Evolutionary conservation across 2,329 filamentous ascomycete species (phyloP).

Genomic region (Nemania serpens): DNA sequence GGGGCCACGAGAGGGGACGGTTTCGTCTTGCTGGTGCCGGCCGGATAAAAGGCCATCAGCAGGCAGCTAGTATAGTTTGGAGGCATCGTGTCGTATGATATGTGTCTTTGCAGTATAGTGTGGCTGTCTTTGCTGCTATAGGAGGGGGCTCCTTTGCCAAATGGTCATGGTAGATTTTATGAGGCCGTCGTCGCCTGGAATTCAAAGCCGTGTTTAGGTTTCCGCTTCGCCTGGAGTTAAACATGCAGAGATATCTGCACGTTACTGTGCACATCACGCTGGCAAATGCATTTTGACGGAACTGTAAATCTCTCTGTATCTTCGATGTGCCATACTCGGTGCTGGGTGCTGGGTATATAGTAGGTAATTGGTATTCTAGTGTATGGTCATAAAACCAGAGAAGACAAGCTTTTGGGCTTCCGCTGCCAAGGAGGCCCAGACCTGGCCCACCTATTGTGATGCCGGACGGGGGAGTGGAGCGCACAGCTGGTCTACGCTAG

Average conservation of each 20-base stretch:
- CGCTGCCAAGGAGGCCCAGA: conserved; percentile 25
- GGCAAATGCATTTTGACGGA: neutral
- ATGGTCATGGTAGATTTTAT: neutral
- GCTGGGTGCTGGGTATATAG: neutral
- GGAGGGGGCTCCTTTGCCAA: no score
- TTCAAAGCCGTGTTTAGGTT: neutral
- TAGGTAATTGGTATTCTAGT: neutral
- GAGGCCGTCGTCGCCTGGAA: neutral
- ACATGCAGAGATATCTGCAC: neutral
- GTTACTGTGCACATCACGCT: neutral
- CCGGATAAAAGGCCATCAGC: neutral
- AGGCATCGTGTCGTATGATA: no score
- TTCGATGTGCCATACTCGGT: neutral
- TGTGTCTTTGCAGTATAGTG: no score
- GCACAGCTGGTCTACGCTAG: no score
- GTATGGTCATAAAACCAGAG: neutral
- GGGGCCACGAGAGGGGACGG: neutral
- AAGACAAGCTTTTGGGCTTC: conserved; percentile 30
- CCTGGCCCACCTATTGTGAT: conserved; percentile 14
- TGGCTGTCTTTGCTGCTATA: no score
- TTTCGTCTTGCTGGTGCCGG: neutral
- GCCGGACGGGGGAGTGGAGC: conserved; percentile 6
- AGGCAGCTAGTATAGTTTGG: no score
- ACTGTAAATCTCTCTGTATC: neutral
- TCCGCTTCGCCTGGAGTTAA: neutral